Evolutionary conservation across 2,329 filamentous ascomycete genomes (phyloP), one percentile per base, ranked within the genome.

Genomic region (Dothideomycetes sp.): DNA sequence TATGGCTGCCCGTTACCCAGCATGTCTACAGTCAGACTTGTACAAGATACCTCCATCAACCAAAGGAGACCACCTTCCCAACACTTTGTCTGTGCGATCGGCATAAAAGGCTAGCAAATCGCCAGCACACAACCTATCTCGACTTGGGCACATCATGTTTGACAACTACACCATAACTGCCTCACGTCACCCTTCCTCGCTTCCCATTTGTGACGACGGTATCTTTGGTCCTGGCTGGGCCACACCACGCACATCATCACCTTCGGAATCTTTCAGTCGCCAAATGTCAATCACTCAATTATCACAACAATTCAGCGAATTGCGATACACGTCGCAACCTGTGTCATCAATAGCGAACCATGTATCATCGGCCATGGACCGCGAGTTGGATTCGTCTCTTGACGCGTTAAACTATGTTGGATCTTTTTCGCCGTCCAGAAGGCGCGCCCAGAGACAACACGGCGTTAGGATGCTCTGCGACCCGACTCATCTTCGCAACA

Each of bases 111-210:
- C n/a, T n/a, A n/a, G n/a, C n/a, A n/a, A n/a, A n/a, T n/a, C n/a
- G n/a, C n/a, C n/a, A n/a, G n/a, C n/a, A n/a, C n/a, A n/a, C n/a
- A n/a, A n/a, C n/a, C n/a, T n/a, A n/a, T n/a, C n/a, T n/a, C n/a
- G n/a, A n/a, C n/a, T n/a, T n/a, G n/a, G n/a, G n/a, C n/a, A n/a
- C 29, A 38, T n/a, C 29, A 56, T 64, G 50, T 64, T 64, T 47
- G 55, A 57, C 31, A 48, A 58, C 52, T 64, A 63, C 47, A 61
- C 60, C 50, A 62, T 64, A 50, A 49, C 58, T 5, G 54, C 54
- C 4, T 56, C 59, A 44, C 55, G 54, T 37, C 55, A 52, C 32
- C 53, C 51, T 6, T 51, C 54, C 27, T 45, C 45, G 13, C 30
- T 47, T 3, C 42, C 45, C 16, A 20, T 30, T 30, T 50, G 50